Evolutionary conservation across 73 alveolate species (phyloP), one percentile per base, ranked within the genome.

Genomic region (Effrenium voratum): DNA sequence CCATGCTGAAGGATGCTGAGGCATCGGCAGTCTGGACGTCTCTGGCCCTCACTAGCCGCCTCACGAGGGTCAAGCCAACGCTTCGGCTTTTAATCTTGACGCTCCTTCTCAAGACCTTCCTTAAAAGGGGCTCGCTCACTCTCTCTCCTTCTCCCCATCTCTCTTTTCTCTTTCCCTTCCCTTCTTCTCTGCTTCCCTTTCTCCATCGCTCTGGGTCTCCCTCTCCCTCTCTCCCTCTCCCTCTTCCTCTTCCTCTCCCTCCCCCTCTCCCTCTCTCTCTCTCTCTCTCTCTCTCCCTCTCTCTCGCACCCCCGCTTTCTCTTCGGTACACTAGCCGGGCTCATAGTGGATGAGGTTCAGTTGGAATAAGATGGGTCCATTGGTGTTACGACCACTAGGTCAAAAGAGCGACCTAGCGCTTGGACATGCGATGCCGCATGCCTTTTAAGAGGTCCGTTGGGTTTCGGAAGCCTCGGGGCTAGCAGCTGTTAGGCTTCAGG

Each of bases 11-110:
- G n/a, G n/a, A n/a, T 28, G 79, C 79, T 70, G 82, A 70, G 82
- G 47, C 49, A 1, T 3, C 15, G 38, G 10, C 82, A 44, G 82
- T 36, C 38, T 70, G 82, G 36, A 46, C 5, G 47, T 70, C 82
- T 30, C 82, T 44, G 49, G 82, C 82, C 13, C 82, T 44, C 49
- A 70, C 82, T 8, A 70, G 82, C 47, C 82, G 49, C 82, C 82
- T 70, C 32, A n/a, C n/a, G 66, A 19, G 10, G 66, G 66, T 52
- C 28, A 19, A 13, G 66, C 28, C 19, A 19, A 10, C 19, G 66
- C 66, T 52, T 10, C 66, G 10, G 66, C 66, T 52, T 10, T 10
- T 52, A 19, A 19, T 52, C 28, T 10, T 52, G 66, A 19, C 19
- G 66, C 28, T 52, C 28, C 28, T 52, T 10, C 28, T 52, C 28